A percentile compares a stretch with the other conserved stretches of the same genome.
phyloP scores from a whole-genome alignment of 495 filamentous ascomycete genomes.

The Annulohypoxylon nitens region DNA sequence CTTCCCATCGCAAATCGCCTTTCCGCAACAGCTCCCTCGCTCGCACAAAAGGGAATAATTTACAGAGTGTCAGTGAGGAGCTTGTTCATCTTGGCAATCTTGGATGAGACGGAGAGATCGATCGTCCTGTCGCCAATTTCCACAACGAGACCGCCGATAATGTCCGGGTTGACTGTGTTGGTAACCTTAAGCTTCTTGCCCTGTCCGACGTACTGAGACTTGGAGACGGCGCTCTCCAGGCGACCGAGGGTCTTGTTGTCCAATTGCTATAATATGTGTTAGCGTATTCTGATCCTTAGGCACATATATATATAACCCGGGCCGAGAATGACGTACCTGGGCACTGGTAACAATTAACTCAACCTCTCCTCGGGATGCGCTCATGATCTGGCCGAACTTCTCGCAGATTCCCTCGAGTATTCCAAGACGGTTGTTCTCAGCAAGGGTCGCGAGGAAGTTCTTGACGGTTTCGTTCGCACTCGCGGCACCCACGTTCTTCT shows the following conservation, averaged over 20 bases:
- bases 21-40: constrained; percentile 33
- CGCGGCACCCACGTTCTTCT: constrained; percentile 76
- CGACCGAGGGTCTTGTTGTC: constrained; percentile 86
- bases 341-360: constrained; percentile 92
- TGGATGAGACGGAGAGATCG: constrained; percentile 93
- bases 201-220: constrained; percentile 87
- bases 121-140: constrained; percentile 98
- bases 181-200: constrained; percentile 98
- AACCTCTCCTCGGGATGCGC: constrained; percentile 90
- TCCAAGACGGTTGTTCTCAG: constrained; percentile 94
- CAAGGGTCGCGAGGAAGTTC: constrained; percentile 90
- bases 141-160: constrained; percentile 92
- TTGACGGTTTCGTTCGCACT: constrained; percentile 86
- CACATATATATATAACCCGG: not conserved
- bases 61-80: constrained; percentile 95
- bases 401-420: constrained; percentile 83
- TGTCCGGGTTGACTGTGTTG: constrained; percentile 93
- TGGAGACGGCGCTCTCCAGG: constrained; percentile 88
- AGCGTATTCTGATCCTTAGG: constrained; percentile 37
- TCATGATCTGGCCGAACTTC: constrained; percentile 90
- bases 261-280: constrained; percentile 72
- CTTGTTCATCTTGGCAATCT: constrained; percentile 99
- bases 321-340: constrained; percentile 67
- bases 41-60: constrained; percentile 55
- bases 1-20: constrained; percentile 50